A percentile compares a stretch with the other conserved stretches of the same genome.
These are phyloP conservation scores for Umbelopsis sp. DNA, from an alignment of 371 early-diverging fungal genomes.

Conservation along the genomic window DNA sequence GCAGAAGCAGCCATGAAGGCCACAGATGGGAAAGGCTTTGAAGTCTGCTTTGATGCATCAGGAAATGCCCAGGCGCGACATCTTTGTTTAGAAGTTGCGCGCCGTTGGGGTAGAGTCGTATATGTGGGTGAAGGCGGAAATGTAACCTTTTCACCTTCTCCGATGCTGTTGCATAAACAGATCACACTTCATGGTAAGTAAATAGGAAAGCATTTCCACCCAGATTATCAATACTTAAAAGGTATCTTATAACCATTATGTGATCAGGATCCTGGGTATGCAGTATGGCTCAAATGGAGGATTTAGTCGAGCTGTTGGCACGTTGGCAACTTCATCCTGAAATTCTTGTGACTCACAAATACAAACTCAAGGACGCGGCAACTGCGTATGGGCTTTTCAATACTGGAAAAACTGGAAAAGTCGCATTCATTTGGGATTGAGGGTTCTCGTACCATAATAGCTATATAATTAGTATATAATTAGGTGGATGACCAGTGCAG, in stretches of 20 bases:
- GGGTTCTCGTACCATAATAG: neutral
- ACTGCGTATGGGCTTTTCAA: constrained; percentile 10
- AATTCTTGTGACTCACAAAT: neutral
- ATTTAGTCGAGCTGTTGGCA: constrained; percentile 11
- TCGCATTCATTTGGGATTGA: constrained; percentile 15
- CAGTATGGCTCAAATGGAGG: constrained; percentile 19
- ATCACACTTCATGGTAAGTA: constrained; percentile 19
- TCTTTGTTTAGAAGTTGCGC: constrained; percentile 10
- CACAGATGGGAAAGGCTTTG: constrained; percentile 11
- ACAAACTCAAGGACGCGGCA: constrained; percentile 9
- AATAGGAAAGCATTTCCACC: neutral
- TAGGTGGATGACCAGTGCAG: no score
- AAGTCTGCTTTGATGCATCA: constrained; percentile 19
- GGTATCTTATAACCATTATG: neutral
- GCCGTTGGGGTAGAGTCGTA: constrained; percentile 16
- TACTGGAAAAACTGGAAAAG: constrained; percentile 18
- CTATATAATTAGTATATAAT: no score
- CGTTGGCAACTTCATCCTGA: constrained; percentile 17
- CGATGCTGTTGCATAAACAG: constrained; percentile 17
- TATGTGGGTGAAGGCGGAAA: constrained; percentile 17
- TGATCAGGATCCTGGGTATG: constrained; percentile 15
- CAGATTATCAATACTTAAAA: no score
- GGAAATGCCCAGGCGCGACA: constrained; percentile 15
- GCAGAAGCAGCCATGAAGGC: neutral
- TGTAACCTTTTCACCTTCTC: constrained; percentile 11